Evolutionary conservation across 139 green algal species (phyloP), one percentile per base, ranked within the genome.

Genomic region (Tetratostichococcus sp.): DNA sequence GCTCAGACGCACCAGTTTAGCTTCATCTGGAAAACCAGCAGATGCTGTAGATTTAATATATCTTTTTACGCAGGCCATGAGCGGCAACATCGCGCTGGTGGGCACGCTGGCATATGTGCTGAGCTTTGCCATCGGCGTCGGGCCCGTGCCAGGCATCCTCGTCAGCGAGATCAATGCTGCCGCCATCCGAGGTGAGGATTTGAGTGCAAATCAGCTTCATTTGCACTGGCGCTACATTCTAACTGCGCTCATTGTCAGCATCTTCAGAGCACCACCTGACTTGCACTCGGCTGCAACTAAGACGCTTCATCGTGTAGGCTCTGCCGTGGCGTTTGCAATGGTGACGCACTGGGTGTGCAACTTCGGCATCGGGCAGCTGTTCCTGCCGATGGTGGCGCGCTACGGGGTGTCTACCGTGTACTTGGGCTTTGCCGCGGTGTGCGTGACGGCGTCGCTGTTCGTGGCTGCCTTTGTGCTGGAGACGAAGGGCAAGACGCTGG

Each of bases 41-140:
- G n/a, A n/a, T n/a, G n/a, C n/a, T n/a, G n/a, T n/a, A n/a, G n/a
- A n/a, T n/a, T n/a, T n/a, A n/a, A n/a, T n/a, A n/a, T n/a, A n/a
- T 28, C 16, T 23, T 23, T 35, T 35, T 23, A 5, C 35, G 39
- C 71, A 72, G 68, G 1, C 65, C 21, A 28, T 84, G 35, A 43
- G 59, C 19, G 84, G 85, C 4, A 67, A 79, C 30, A 88, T 96
- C 43, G 87, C 92, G 0, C 75, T 97, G 59, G 71, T 82, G 8
- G 94, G 91, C 70, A 98, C 91, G 4, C 75, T 98, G 42, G 71
- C 76, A 3, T 99, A 98, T 88, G 90, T 98, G 35, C 43, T 95
- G 14, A 69, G 73, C 58, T 98, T 98, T 82, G 91, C 93, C 0
- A 65, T 98, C 43, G 95, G 95, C 0, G 92, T 88, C 1, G 95